Base-by-base conservation (phyloP, 208 protist species). In the Naegleria fowleri region DNA sequence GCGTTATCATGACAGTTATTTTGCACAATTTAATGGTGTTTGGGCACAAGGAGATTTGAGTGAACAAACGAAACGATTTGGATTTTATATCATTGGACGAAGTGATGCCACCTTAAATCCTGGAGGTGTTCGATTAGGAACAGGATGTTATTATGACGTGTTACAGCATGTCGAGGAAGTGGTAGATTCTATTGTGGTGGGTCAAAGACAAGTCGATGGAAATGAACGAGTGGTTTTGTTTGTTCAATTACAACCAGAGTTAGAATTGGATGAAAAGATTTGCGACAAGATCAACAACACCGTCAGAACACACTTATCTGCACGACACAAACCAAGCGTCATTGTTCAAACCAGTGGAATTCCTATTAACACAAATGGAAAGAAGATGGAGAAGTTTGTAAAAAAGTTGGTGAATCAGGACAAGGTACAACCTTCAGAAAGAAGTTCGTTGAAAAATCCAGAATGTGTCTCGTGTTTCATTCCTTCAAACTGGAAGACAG, bases 21-120 rank as follows among this genome's bases (percentile, higher is more conserved):
- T 83, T 83, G 5, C 75, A n/a, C 19, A 16, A 83, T 83, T 83
- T 13, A 5, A n/a, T 40, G 75, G 75, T 39, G 33, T 83, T 1
- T 83, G 75, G 75, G 75, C 75, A 13, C 75, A 83, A 39, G 75
- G 75, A 83, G 75, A 83, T 83, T 83, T 83, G 33, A 39, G n/a
- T 40, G 75, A 83, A 83, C 75, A 83, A 83, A 83, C 75, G 0
- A 22, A 22, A 15, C 5, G 75, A 5, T 83, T 83, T 83, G 75
- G 75, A 83, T 83, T 40, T 36, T 83, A 83, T 83, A 29, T 83
- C 4, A 83, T 38, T 16, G 75, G 75, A 19, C 13, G 75, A 19
- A 83, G 75, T 39, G 75, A 83, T 39, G 33, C 25, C 39, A 83
- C 75, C 4, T n/a, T 83, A 38, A 83, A 83, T 83, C 75, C 75